A percentile compares a stretch with the other conserved stretches of the same genome.
Conservation (phyloP, 495 filamentous ascomycete genomes). For the Podospora appendiculata region DNA sequence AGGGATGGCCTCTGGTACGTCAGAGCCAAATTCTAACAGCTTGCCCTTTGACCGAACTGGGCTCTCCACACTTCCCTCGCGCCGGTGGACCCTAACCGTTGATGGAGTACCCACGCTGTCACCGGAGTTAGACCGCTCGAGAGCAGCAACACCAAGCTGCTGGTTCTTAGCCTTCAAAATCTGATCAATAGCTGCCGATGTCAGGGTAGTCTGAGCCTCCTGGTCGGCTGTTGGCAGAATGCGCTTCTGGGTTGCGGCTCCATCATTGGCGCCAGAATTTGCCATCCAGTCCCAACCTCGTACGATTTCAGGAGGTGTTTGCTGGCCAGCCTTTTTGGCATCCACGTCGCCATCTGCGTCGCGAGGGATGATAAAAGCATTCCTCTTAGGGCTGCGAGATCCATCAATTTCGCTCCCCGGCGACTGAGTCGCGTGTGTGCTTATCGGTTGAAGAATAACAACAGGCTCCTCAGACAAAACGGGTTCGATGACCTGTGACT, state of each 20-base stretch:
- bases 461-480: slow-evolving; percentile 19
- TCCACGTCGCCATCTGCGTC: slow-evolving; percentile 15
- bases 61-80: slow-evolving; percentile 33
- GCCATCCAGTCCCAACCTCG: slow-evolving; percentile 39
- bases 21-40: slow-evolving; percentile 14
- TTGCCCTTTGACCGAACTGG: slow-evolving; percentile 26
- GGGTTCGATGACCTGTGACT: slow-evolving; percentile 40
- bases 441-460: slow-evolving; percentile 19
- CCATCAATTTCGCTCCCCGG: slow-evolving; percentile 45
- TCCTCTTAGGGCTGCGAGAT: slow-evolving; percentile 36
- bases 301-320: slow-evolving; percentile 26
- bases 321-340: slow-evolving; percentile 11
- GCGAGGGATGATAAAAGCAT: slow-evolving; percentile 41
- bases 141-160: slow-evolving; percentile 18
- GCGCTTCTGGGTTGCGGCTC: slow-evolving; percentile 26
- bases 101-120: slow-evolving; percentile 22
- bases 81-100: slow-evolving; percentile 27
- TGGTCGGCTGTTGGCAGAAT: slow-evolving; percentile 49
- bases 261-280: slow-evolving; percentile 29
- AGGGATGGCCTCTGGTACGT: slow-evolving; percentile 10
- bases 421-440: slow-evolving; percentile 41
- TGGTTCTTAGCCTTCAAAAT: slow-evolving; percentile 43
- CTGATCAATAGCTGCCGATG: slow-evolving; percentile 62
- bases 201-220: slow-evolving; percentile 65
- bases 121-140: slow-evolving; percentile 13